Base-by-base conservation (phyloP, 2,329 filamentous ascomycete species). In the Fusarium hainanense region DNA sequence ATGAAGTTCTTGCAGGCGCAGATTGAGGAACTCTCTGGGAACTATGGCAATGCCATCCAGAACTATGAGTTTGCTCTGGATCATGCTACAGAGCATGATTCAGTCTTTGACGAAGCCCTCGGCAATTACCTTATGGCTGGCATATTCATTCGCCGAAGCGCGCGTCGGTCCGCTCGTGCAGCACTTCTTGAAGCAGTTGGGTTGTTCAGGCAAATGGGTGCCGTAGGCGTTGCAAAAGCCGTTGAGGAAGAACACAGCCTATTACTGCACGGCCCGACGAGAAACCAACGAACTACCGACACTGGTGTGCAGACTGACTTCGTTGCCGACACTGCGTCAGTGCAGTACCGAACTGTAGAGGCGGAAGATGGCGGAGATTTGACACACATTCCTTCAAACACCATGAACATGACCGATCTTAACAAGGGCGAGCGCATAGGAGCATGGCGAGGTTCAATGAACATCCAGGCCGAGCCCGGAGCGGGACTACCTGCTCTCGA, bases 71-170 rank as follows among this genome's bases (percentile, higher is more conserved):
- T 88, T 66, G 88, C 90, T 9, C 80, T 94, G 60, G 91, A 94
- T 72, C 92, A 94, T 73, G 88, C 90, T 14, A 85, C 91, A 21
- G 84, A 91, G 58, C 85, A 93, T 71, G 84, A 85, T 44, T 91
- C 92, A 66, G 75, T 86, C 4, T 86, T 93, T 51, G 92, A 94
- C 64, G 91, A 94, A 77, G 92, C 90, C 0, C 82, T 93, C 3
- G 88, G 89, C 18, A 91, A 92, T 74, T 92, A 93, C 75, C 82
- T 94, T 30, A 91, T 94, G 81, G 91, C 89, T 3, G 90, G 90
- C 12, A 90, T 89, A 75, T 88, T 93, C 66, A 83, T 92, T 55
- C 84, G 92, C 16, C 84, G 86, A 66, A 86, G 87, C 14, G 89
- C 91, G 6, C 85, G 88, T 41, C 83, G 92, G 65, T 90, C 91